A percentile compares a stretch with the other conserved stretches of the same genome.
Evolutionary conservation across 2,329 filamentous ascomycete genomes (phyloP).

Genomic region (Aureobasidium sp.): DNA sequence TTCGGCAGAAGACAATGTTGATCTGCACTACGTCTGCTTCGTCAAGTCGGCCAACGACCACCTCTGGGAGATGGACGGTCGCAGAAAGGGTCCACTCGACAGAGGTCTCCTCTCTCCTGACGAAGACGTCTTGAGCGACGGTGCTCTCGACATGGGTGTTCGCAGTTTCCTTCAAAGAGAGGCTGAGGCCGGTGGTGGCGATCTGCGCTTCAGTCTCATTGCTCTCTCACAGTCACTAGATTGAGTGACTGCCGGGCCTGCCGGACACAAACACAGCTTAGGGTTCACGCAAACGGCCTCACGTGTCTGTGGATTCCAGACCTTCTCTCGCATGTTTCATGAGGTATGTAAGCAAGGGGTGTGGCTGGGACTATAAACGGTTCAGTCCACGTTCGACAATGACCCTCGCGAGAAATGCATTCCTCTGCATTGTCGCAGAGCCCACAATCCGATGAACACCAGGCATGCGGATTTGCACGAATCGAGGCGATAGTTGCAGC

Average conservation of each 20-base stretch:
- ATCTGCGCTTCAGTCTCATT: slow-evolving; percentile 58
- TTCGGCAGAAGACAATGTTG: slow-evolving; percentile 69
- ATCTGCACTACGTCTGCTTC: slow-evolving; percentile 94
- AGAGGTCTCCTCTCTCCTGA: slow-evolving; percentile 41
- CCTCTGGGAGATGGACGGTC: slow-evolving; percentile 76
- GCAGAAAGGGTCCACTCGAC: slow-evolving; percentile 65
- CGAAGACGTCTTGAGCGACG: slow-evolving; percentile 55
- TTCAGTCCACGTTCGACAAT: neutral
- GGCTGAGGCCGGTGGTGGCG: slow-evolving; percentile 47
- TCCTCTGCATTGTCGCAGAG: neutral
- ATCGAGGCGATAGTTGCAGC: neutral
- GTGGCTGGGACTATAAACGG: neutral
- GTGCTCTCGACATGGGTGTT: slow-evolving; percentile 65
- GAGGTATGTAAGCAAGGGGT: slow-evolving; percentile 1
- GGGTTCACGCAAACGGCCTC: neutral
- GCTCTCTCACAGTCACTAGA: slow-evolving; percentile 52
- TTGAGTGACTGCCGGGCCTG: slow-evolving; percentile 29
- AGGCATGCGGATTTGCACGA: neutral
- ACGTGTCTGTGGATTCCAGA: slow-evolving; percentile 5
- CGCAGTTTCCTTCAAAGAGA: slow-evolving; percentile 54
- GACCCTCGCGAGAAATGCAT: neutral
- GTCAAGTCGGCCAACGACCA: slow-evolving; percentile 62
- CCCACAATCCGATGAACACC: neutral
- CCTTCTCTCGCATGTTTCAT: neutral
- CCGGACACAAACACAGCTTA: neutral